These are phyloP conservation scores for Closterium sp. DNA, from an alignment of 139 green algal genomes.

Conservation along the genomic window DNA sequence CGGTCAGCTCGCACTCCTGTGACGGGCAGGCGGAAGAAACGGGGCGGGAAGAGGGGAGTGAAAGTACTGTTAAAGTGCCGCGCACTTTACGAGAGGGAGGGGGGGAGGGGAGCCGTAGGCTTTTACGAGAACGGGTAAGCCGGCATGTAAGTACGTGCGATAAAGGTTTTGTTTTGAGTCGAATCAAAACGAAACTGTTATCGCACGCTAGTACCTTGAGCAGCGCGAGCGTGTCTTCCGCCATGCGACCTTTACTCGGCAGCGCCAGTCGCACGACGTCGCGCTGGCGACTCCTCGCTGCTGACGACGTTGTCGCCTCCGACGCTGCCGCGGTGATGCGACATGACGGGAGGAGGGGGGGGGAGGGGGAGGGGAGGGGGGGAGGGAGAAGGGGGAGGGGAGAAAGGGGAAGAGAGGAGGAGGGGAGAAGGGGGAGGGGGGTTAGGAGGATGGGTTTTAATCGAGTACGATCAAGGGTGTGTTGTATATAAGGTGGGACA, in stretches of 20 bases:
- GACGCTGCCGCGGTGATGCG: neutral
- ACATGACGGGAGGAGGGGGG: neutral
- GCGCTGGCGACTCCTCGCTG: constrained; percentile 4
- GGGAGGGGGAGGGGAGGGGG: too few species aligned
- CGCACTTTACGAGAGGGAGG: too few species aligned
- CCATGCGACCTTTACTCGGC: constrained; percentile 96
- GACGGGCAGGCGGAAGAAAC: constrained; percentile 46
- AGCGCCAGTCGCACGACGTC: constrained; percentile 74
- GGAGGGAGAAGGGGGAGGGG: too few species aligned
- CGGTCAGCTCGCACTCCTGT: constrained; percentile 85
- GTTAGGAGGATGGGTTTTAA: too few species aligned
- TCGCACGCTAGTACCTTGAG: neutral
- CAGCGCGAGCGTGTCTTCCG: constrained; percentile 91
- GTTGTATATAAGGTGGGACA: too few species aligned
- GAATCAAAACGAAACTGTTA: neutral
- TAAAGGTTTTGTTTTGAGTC: neutral
- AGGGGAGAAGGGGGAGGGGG: neutral
- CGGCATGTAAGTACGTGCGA: too few species aligned
- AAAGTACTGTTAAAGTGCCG: too few species aligned
- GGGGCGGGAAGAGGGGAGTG: neutral
- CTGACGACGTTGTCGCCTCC: neutral
- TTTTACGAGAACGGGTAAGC: too few species aligned
- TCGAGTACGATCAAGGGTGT: too few species aligned
- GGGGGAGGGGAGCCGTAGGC: too few species aligned
- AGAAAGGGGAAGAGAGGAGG: too few species aligned